Base-by-base conservation (phyloP, 306 rosid genomes). In the Cicer arietinum region DNA sequence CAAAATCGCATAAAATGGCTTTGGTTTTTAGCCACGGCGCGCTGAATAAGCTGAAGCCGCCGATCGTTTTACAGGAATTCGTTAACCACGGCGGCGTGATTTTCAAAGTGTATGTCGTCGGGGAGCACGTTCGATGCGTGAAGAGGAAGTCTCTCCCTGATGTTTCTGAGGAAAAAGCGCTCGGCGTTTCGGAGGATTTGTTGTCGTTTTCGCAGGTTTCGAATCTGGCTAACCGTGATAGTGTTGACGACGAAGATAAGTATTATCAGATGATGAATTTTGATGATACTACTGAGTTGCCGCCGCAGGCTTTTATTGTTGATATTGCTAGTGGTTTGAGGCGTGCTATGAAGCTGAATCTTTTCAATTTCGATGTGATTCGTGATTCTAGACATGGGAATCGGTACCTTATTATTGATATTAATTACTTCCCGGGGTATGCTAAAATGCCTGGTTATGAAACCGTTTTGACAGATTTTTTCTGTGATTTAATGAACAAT, bases 371-470 rank as follows among this genome's bases (percentile, higher is more conserved):
- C 16, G 98, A 94, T 65, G 91, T 94, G 43, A 91, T 94, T 47
- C 69, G 98, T 58, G 98, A 94, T 48, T 81, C 94, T 1, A 83
- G 90, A 72, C 86, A 50, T 56, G 90, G 89, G 30, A 89, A 88
- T 39, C 90, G 96, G n/a, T 91, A 94, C 59, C 87, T 94, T 64
- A 91, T 94, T 42, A 86, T 94, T 63, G 98, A 94, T 81, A 94
- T 94, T 13, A 94, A 94, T 61, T 94, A 94, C 67, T 94, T 94
- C 79, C 98, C 98, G 9, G 98, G 98, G 66, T 94, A 91, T 68
- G 98, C 98, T 8, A 94, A 94, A 84, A 90, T 94, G 98, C 98
- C 97, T 1, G 89, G 89, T 3, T 94, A 91, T 17, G 98, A 94
- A 87, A 78, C 72, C 14, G 81, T 90, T 40, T 71, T 94, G 85